Evolutionary conservation across 2,329 filamentous ascomycete genomes (phyloP).

Genomic region (Cladosporium cucumerinum): DNA sequence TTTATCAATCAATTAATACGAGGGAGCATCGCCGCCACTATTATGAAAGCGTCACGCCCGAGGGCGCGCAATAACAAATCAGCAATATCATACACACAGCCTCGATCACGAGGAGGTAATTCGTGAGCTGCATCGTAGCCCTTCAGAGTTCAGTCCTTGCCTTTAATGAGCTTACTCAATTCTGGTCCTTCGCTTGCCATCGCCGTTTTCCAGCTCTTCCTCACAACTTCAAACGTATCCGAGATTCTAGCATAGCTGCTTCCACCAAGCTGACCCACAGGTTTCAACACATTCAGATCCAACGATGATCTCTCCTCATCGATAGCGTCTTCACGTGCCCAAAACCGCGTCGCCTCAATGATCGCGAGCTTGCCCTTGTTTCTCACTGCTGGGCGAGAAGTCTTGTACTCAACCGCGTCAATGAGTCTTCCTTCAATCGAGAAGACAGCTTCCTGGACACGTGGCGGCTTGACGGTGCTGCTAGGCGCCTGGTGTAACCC

Average conservation of each 20-base stretch:
- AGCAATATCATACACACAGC: background rate
- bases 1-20: background rate
- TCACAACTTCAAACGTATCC: conserved; percentile 68
- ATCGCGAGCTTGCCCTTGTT: conserved; percentile 72
- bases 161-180: background rate
- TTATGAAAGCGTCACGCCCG: background rate
- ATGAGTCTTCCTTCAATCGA: conserved; percentile 77
- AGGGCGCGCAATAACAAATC: background rate
- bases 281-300: conserved; percentile 66
- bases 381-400: conserved; percentile 63
- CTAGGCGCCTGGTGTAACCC: conserved; percentile 70
- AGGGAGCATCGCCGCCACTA: background rate
- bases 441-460: conserved; percentile 80
- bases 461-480: conserved; percentile 62
- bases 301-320: conserved; percentile 71
- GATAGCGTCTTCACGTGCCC: conserved; percentile 83
- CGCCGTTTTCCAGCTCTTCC: conserved; percentile 47
- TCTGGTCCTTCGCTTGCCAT: background rate
- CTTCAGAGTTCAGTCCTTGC: background rate
- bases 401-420: conserved; percentile 72
- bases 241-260: conserved; percentile 75
- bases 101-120: background rate
- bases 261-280: conserved; percentile 75
- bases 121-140: background rate
- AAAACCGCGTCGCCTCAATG: conserved; percentile 81